Evolutionary conservation across 1,284 basidiomycete genomes (phyloP).

Genomic region (Ceraceosorus bombacis): DNA sequence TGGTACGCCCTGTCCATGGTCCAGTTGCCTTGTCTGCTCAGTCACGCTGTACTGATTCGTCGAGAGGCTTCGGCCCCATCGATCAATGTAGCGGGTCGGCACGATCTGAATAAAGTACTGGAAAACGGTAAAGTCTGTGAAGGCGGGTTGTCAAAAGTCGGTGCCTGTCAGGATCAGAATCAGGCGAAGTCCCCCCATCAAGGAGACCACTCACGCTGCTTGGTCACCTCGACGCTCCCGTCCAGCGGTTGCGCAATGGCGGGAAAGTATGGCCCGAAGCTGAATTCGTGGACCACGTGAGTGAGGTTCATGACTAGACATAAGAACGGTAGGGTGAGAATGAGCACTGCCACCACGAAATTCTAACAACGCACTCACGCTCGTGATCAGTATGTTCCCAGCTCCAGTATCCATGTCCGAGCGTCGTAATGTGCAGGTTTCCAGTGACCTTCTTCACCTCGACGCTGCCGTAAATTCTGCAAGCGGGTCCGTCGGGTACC

Average conservation of each 20-base stretch:
- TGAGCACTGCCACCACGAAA: neutral
- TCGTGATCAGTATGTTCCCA: slow-evolving; percentile 77
- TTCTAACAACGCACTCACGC: slow-evolving; percentile 53
- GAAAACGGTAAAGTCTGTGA: slow-evolving; percentile 53
- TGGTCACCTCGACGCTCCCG: slow-evolving; percentile 62
- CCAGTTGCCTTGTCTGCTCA: slow-evolving; percentile 72
- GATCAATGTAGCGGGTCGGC: slow-evolving; percentile 80
- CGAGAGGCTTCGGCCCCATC: slow-evolving; percentile 56
- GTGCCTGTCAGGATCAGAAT: neutral
- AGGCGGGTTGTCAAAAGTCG: neutral
- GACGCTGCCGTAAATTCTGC: slow-evolving; percentile 76
- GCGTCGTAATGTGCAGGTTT: slow-evolving; percentile 61
- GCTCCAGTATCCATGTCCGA: slow-evolving; percentile 87
- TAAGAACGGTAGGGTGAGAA: neutral
- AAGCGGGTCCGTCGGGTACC: slow-evolving; percentile 56
- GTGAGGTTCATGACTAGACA: slow-evolving; percentile 83
- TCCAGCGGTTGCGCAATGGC: slow-evolving; percentile 91
- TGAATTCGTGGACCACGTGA: slow-evolving; percentile 92
- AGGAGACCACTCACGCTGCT: slow-evolving; percentile 59
- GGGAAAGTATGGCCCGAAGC: slow-evolving; percentile 92
- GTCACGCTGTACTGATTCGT: slow-evolving; percentile 95
- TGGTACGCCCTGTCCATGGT: slow-evolving; percentile 72
- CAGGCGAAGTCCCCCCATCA: neutral
- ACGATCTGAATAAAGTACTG: slow-evolving; percentile 94
- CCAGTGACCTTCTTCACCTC: slow-evolving; percentile 81